Conservation (phyloP, 2,329 filamentous ascomycete genomes). For the Diaporthe destruens region DNA sequence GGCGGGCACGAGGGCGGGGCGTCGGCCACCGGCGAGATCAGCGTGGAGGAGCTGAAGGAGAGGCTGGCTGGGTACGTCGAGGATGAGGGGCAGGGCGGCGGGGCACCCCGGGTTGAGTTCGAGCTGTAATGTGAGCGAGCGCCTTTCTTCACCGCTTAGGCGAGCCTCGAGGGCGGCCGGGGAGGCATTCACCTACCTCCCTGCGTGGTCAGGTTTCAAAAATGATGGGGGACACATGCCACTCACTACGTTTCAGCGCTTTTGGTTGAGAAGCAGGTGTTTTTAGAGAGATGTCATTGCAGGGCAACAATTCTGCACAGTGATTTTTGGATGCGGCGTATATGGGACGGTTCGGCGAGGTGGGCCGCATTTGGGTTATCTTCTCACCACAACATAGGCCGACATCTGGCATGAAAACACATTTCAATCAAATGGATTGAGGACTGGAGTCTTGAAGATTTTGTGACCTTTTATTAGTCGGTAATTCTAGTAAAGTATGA, state of each 20-base stretch:
- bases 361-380: slow-evolving; percentile 1
- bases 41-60: slow-evolving; percentile 71
- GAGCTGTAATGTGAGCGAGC: slow-evolving; percentile 26
- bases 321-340: not conserved
- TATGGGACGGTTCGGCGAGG: not conserved
- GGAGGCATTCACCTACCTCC: too few relatives aligned
- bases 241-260: not conserved
- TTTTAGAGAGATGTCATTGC: slow-evolving; percentile 4
- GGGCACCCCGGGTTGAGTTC: not conserved
- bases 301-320: slow-evolving; percentile 21
- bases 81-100: slow-evolving; percentile 26
- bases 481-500: not conserved
- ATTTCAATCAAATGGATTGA: too few relatives aligned
- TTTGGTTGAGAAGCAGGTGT: not conserved
- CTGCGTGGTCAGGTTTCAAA: too few relatives aligned
- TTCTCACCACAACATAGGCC: slow-evolving; percentile 8
- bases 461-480: too few relatives aligned
- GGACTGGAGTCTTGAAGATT: too few relatives aligned
- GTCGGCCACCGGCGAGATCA: slow-evolving; percentile 62
- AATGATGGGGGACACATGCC: not conserved
- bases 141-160: not conserved
- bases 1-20: slow-evolving; percentile 52
- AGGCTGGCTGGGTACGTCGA: slow-evolving; percentile 62
- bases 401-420: slow-evolving; percentile 17
- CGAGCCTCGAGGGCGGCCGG: too few relatives aligned